phyloP scores from a whole-genome alignment of 352 stramenopile species.

The Labyrinthula sp. region DNA sequence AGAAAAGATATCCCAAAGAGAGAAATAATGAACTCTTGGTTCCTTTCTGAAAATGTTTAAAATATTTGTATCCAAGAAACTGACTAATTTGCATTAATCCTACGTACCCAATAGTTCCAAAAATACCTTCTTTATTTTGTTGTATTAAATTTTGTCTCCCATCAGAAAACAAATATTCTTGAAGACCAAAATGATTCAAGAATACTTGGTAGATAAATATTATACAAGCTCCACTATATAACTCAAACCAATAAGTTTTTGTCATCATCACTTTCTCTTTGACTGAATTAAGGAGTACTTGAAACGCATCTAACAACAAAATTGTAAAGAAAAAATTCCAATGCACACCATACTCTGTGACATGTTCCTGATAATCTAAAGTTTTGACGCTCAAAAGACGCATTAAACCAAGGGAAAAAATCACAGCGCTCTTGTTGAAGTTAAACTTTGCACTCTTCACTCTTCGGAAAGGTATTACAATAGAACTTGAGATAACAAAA shows the following conservation, averaged over 20 bases:
- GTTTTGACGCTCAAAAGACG: conserved; percentile 10
- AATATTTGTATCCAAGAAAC: conserved; percentile 36
- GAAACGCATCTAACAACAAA: conserved; percentile 49
- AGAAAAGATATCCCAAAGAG: not conserved
- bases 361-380: conserved; percentile 55
- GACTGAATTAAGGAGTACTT: conserved; percentile 40
- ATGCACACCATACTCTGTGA: conserved; percentile 93
- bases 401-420: conserved; percentile 5
- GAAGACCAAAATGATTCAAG: not conserved
- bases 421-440: conserved; percentile 3
- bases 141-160: conserved; percentile 51
- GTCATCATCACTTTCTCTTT: conserved; percentile 39
- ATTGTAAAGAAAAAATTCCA: conserved; percentile 99
- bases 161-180: conserved; percentile 46
- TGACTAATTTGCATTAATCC: conserved; percentile 57
- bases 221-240: conserved; percentile 32
- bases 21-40: not conserved
- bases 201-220: not conserved
- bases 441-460: conserved; percentile 5
- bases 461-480: conserved; percentile 10
- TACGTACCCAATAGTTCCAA: conserved; percentile 72
- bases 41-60: not conserved
- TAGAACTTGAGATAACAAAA: conserved; percentile 29
- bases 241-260: conserved; percentile 35
- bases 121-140: conserved; percentile 80